Conservation (phyloP, 768 basidiomycete species). For the Mycena crocata region DNA sequence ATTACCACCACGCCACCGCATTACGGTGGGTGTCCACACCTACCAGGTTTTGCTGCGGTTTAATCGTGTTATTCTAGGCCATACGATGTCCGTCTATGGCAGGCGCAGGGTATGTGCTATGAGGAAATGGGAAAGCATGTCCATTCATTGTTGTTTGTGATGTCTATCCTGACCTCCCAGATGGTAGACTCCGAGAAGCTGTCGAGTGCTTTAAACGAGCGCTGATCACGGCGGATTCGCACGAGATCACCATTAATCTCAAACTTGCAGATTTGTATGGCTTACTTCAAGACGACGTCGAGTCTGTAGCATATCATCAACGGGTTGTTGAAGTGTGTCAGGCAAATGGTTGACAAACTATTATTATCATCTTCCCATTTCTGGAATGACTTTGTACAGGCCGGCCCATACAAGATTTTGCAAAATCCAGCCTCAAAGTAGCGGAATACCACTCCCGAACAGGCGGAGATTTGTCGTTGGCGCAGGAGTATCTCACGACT, state of each 20-base stretch:
- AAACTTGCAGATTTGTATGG: slow-evolving; percentile 81
- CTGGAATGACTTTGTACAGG: slow-evolving; percentile 51
- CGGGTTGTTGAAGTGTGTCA: slow-evolving; percentile 80
- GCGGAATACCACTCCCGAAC: slow-evolving; percentile 82
- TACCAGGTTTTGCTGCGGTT: not conserved
- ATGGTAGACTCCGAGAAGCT: slow-evolving; percentile 82
- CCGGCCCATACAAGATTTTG: slow-evolving; percentile 80
- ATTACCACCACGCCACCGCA: slow-evolving; percentile 96
- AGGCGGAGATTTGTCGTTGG: slow-evolving; percentile 75
- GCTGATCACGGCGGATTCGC: slow-evolving; percentile 81
- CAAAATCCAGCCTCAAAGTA: slow-evolving; percentile 86
- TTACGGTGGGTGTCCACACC: slow-evolving; percentile 66
- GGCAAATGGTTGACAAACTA: slow-evolving; percentile 61
- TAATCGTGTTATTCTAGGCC: slow-evolving; percentile 64
- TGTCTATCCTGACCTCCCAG: slow-evolving; percentile 6
- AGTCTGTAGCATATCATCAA: slow-evolving; percentile 85
- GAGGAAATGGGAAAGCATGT: slow-evolving; percentile 88
- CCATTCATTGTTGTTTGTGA: not conserved
- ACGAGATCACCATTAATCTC: slow-evolving; percentile 78
- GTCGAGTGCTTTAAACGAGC: slow-evolving; percentile 94
- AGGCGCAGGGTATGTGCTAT: slow-evolving; percentile 93
- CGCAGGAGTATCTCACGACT: slow-evolving; percentile 77
- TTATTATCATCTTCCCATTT: slow-evolving; percentile 21
- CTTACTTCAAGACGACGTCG: slow-evolving; percentile 70
- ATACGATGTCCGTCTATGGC: slow-evolving; percentile 97